phyloP scores from a whole-genome alignment of 1,284 basidiomycete species.

The Mycosarcoma mackinlayi region DNA sequence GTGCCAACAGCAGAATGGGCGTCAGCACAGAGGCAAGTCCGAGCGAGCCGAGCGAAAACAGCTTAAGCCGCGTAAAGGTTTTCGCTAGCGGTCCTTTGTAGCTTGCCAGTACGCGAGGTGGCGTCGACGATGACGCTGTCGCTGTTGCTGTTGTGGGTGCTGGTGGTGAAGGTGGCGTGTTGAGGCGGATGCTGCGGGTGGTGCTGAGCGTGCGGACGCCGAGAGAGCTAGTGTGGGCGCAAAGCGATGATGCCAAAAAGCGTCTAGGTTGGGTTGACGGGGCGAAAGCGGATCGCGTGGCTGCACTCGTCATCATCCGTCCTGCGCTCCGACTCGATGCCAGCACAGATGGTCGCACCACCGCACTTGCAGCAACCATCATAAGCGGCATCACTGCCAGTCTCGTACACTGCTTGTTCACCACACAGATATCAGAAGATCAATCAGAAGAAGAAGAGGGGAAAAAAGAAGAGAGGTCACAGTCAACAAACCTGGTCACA shows the following conservation, averaged over 20 bases:
- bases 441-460: conserved; percentile 9
- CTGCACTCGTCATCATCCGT: neutral
- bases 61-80: conserved; percentile 81
- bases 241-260: no score
- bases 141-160: neutral
- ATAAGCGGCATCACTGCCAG: conserved; percentile 2
- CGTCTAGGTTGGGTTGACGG: no score
- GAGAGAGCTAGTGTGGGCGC: neutral
- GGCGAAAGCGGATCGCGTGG: neutral
- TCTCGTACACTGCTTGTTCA: conserved; percentile 9
- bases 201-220: conserved; percentile 10
- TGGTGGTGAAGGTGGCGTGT: neutral
- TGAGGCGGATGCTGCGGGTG: neutral
- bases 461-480: conserved; percentile 13
- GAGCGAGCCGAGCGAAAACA: conserved; percentile 84
- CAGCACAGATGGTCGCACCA: conserved; percentile 4
- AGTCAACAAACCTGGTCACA: conserved; percentile 31
- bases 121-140: neutral
- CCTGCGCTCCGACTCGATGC: neutral
- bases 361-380: conserved; percentile 3
- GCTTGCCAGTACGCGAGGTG: conserved; percentile 31
- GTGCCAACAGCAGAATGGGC: conserved; percentile 82
- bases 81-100: conserved; percentile 76
- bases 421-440: neutral
- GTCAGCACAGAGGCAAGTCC: conserved; percentile 77